phyloP scores from a whole-genome alignment of 2,329 filamentous ascomycete genomes.

The Mycocentrospora acerina region DNA sequence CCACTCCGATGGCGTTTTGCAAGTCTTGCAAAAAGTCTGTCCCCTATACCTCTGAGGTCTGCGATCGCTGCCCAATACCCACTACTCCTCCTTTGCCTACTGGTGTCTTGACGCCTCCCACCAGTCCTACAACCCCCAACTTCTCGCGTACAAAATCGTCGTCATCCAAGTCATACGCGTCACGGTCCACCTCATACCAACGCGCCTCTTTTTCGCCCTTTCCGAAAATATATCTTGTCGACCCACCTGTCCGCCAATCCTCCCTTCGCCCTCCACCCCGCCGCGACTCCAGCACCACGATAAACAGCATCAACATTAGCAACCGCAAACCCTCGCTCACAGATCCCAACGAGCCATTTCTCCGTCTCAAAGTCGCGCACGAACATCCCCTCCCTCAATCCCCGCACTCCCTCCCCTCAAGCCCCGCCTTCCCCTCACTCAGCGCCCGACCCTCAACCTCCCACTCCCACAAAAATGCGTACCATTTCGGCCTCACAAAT shows the following conservation, averaged over 20 bases:
- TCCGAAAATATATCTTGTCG: constrained; percentile 21
- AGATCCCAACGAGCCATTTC: constrained; percentile 32
- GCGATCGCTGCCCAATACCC: constrained; percentile 33
- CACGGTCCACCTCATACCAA: constrained; percentile 19
- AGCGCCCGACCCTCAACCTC: constrained; percentile 27
- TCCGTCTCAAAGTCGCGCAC: constrained; percentile 29
- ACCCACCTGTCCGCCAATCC: constrained; percentile 36
- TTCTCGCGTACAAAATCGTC: constrained; percentile 22
- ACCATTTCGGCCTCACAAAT: constrained; percentile 28
- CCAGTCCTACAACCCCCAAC: constrained; percentile 24
- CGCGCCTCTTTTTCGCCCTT: constrained; percentile 18
- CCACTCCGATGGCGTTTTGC: constrained; percentile 30
- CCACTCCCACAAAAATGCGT: constrained; percentile 19
- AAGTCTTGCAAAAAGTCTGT: constrained; percentile 33
- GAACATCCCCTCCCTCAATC: constrained; percentile 10
- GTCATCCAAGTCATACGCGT: constrained; percentile 11
- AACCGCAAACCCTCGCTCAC: constrained; percentile 32
- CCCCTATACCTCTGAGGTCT: constrained; percentile 28
- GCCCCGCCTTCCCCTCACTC: constrained; percentile 19
- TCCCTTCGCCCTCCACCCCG: constrained; percentile 26
- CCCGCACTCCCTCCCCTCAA: constrained; percentile 16
- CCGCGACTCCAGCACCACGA: constrained; percentile 3
- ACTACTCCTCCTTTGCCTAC: constrained; percentile 20
- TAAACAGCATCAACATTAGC: constrained; percentile 14
- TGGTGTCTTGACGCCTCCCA: constrained; percentile 30